Evolutionary conservation across 2,329 filamentous ascomycete genomes (phyloP).

Genomic region (Blastomyces parvus): DNA sequence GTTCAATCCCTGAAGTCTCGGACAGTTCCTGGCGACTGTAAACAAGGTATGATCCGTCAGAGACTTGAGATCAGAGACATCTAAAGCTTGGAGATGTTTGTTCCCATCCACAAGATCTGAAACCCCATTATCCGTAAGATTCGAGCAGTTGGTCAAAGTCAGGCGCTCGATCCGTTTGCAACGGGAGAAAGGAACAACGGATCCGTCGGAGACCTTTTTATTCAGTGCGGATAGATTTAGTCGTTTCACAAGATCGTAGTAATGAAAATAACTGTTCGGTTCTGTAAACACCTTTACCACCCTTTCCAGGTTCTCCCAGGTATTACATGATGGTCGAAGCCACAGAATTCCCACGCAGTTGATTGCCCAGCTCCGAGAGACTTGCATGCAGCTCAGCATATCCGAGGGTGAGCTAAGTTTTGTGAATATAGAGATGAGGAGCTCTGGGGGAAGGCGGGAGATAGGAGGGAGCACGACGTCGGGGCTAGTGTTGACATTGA

Average conservation of each 20-base stretch:
- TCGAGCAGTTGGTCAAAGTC: slow-evolving; percentile 81
- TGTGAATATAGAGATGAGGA: slow-evolving; percentile 85
- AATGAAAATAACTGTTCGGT: slow-evolving; percentile 71
- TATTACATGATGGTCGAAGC: slow-evolving; percentile 86
- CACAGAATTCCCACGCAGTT: slow-evolving; percentile 90
- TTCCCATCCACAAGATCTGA: slow-evolving; percentile 71
- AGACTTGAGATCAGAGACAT: slow-evolving; percentile 71
- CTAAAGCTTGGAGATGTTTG: slow-evolving; percentile 71
- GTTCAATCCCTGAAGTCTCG: slow-evolving; percentile 81
- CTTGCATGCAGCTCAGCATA: slow-evolving; percentile 78
- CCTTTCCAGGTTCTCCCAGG: slow-evolving; percentile 67
- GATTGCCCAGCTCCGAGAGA: slow-evolving; percentile 86
- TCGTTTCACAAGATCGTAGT: slow-evolving; percentile 81
- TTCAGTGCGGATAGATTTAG: slow-evolving; percentile 78
- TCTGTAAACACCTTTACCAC: slow-evolving; percentile 71
- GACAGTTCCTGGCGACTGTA: slow-evolving; percentile 70
- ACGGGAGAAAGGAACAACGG: slow-evolving; percentile 65
- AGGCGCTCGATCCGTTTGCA: slow-evolving; percentile 90
- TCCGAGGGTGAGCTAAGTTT: slow-evolving; percentile 69
- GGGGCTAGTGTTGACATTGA: slow-evolving; percentile 50
- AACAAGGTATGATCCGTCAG: slow-evolving; percentile 75
- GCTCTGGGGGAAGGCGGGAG: slow-evolving; percentile 79
- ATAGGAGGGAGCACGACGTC: slow-evolving; percentile 49
- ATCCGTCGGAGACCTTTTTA: slow-evolving; percentile 75
- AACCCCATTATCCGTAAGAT: slow-evolving; percentile 74